A percentile compares a stretch with the other conserved stretches of the same genome.
Conservation (phyloP, 73 alveolate species). For the Breviolum minutum region DNA sequence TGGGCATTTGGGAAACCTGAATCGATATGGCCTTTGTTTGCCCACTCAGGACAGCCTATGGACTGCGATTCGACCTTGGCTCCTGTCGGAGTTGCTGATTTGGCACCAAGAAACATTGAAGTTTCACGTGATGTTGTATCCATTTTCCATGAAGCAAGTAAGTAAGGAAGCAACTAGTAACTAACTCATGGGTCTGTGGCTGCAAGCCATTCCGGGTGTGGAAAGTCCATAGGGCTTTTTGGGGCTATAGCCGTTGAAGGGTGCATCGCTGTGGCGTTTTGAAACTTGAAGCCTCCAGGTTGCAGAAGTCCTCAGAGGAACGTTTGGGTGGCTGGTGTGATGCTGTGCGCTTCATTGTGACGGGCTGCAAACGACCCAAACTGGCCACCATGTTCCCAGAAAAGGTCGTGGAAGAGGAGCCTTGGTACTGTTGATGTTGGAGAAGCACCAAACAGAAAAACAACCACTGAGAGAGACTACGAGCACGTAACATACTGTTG, state of each 20-base stretch:
- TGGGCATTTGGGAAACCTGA: not conserved
- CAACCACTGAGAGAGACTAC: not conserved
- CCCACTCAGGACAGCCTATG: constrained; percentile 28
- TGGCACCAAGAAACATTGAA: not conserved
- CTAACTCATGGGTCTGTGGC: too few relatives aligned
- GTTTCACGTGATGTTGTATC: not conserved
- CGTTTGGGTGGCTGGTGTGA: constrained; percentile 90
- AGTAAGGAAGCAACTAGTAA: too few relatives aligned
- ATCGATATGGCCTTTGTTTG: not conserved
- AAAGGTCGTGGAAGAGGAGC: constrained; percentile 6
- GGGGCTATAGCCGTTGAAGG: too few relatives aligned
- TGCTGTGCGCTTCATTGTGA: constrained; percentile 68
- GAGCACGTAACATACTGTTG: too few relatives aligned
- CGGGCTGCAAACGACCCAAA: constrained; percentile 62
- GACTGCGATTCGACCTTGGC: constrained; percentile 65
- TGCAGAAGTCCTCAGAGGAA: constrained; percentile 83
- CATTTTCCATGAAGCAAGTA: not conserved
- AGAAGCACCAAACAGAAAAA: not conserved
- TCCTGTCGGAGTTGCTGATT: constrained; percentile 45
- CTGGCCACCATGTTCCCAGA: constrained; percentile 31
- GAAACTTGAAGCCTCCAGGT: not conserved
- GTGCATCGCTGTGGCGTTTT: too few relatives aligned
- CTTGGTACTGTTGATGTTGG: not conserved
- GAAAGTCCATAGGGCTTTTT: too few relatives aligned
- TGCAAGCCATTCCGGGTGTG: too few relatives aligned